Base-by-base conservation (phyloP, 306 rosid genomes). In the Psophocarpus tetragonolobus region DNA sequence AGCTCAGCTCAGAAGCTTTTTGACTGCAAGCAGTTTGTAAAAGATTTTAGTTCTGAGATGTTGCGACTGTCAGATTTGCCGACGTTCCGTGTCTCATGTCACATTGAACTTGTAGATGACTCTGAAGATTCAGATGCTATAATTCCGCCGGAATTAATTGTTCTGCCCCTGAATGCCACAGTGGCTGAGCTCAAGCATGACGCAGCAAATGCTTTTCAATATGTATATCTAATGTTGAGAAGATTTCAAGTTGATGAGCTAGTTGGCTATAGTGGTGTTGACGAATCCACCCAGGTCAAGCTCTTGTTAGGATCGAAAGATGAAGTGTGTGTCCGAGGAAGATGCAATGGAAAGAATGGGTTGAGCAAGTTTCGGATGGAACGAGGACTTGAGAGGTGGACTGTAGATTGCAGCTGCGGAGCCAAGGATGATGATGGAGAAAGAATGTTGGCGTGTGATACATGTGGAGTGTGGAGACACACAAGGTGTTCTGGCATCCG, bases 371-470 rank as follows among this genome's bases (percentile, higher is more conserved):
- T 83, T 75, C 85, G 88, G 76, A 95, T 92, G 97, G 98, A 95
- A 80, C 86, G 97, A 3, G 98, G 98, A 54, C 73, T 88, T 20
- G 98, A 95, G 86, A 84, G 96, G 80, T 95, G 98, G 98, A 95
- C 97, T 0, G 97, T 95, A 7, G 97, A 95, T 53, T 95, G 98
- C 83, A 82, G 77, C 78, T 95, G 98, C 21, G 97, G 97, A 54
- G 96, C 97, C 2, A 90, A 87, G 83, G 97, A 95, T 56, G 98
- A 95, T 47, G 98, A 95, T 53, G 98, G 98, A 29, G 98, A 95
- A 88, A 88, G 97, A 80, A 95, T 95, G 98, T 42, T 92, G 86
- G 97, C 97, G 12, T 95, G 98, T 44, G 98, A 95, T 75, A 13
- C 68, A 4, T 95, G 98, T 82, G 86, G 92, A 10, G 97, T 92